Evolutionary conservation across 805 yeast species (phyloP), one percentile per base, ranked within the genome.

Genomic region (Teunomyces pallodes): DNA sequence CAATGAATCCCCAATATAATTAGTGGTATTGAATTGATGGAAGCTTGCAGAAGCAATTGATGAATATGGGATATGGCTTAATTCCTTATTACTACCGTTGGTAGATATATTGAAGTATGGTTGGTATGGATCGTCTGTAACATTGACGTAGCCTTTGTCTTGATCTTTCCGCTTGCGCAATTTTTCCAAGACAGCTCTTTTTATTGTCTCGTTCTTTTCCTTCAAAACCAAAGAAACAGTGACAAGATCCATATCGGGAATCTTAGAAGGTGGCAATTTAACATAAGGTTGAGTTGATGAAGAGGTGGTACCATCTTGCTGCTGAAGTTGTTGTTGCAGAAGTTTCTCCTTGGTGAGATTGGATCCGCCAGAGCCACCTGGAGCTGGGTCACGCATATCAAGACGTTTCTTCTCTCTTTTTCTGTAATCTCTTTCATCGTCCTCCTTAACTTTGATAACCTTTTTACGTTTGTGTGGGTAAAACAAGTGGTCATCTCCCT

Each of bases 231-330:
- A 78, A 46, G 87, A 87, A 9, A 90, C 91, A 5, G 96, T 88
- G 20, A 87, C 84, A 51, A 92, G 74, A 42, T 90, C 96, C 77
- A 91, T 78, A 66, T 92, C 97, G 12, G 98, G 97, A 53, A 92
- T 87, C 66, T 90, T 88, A 1, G 96, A 87, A 33, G 94, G 86
- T 2, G 97, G 96, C 35, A 90, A 66, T 58, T 87, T 85, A 56
- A 90, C 95, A 69, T 90, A 87, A 20, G 95, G 90, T 61, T 88
- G 92, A 33, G 76, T 75, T 4, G 75, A 62, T 51, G 72, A 57
- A 1, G 51, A 42, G 3, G 55, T 20, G 10, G 44, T 50, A 1
- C 44, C 47, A 14, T 48, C 44, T 29, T 49, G 51, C 6, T 27
- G 42, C 32, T 42, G 48, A 8, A 40, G 42, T 24, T 49, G 52